Base-by-base conservation (phyloP, 179 eudicot genomes). In the Heliamphora pulchella region DNA sequence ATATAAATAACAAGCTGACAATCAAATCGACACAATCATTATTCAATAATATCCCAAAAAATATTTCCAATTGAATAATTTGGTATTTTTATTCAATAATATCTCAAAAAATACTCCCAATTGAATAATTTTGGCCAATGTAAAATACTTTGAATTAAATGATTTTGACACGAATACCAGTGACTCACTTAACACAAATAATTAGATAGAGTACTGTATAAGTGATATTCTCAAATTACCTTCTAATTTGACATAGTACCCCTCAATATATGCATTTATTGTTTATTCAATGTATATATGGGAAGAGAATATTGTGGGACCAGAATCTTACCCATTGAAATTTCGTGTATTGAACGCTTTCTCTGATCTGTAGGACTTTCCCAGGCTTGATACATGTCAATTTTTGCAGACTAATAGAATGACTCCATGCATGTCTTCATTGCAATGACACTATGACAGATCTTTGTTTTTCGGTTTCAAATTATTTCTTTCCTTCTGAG, bases 391-490 rank as follows among this genome's bases (percentile, higher is more conserved):
- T 14, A 55, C 59, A 44, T 67, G 73, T 50, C 39, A 74, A 10
- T 61, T 50, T 17, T 10, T 31, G 67, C 78, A 61, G 75, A 50
- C 65, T 5, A 63, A 74, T 72, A 47, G 31, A 31, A 75, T 83
- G 83, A 64, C 78, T 61, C 78, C 83, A 80, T 77, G 75, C 58
- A 80, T 71, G 83, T 80, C 81, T 57, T 71, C 81, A 80, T 77
- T 70, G 48, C 71, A 3, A 18, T 3, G 71, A 76, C 46, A 76
- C 9, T 20, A 31, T 31, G 31, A 31, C 31, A 31, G 31, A 31
- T 31, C 31, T 41, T 20, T 44, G 43, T 44, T 1, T 69, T 57
- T 31, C 17, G 18, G 20, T 61, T 20, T 2, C 2, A 3, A 18
- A 13, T 13, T 13, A 13, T 7, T 7, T 53, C 39, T 20, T 13